Conservation (phyloP, 805 yeast genomes). For the Wickerhamomyces queroliae region DNA sequence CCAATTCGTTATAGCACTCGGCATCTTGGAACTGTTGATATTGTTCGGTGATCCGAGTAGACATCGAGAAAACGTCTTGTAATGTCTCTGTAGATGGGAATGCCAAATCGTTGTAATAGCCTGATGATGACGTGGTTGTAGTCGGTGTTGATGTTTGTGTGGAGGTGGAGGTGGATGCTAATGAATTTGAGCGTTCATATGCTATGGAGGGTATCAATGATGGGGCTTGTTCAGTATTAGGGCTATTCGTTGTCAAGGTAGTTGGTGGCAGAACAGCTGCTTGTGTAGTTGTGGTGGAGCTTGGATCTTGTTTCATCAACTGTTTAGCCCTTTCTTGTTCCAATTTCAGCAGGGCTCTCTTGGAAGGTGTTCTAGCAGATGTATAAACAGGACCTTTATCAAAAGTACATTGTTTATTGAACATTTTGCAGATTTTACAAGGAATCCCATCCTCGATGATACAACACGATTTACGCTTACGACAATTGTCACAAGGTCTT, state of each 20-base stretch:
- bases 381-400: slow-evolving; percentile 23
- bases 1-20: background rate
- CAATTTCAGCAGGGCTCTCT: background rate
- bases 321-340: background rate
- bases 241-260: background rate
- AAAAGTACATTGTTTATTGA: slow-evolving; percentile 27
- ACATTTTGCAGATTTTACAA: slow-evolving; percentile 27
- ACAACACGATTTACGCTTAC: slow-evolving; percentile 30
- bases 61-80: background rate
- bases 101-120: background rate
- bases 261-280: background rate
- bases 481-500: slow-evolving; percentile 31
- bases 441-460: slow-evolving; percentile 27
- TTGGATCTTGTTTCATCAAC: background rate
- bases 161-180: background rate
- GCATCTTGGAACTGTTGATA: background rate
- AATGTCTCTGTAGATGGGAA: background rate
- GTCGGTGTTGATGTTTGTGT: too few species aligned
- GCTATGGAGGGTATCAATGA: too few species aligned
- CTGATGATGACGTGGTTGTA: background rate
- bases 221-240: too few species aligned
- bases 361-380: background rate
- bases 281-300: background rate
- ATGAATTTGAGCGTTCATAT: background rate
- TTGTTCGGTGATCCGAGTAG: background rate